These are phyloP conservation scores for Drosera spatulata DNA, from an alignment of 179 eudicot genomes.

Conservation along the genomic window DNA sequence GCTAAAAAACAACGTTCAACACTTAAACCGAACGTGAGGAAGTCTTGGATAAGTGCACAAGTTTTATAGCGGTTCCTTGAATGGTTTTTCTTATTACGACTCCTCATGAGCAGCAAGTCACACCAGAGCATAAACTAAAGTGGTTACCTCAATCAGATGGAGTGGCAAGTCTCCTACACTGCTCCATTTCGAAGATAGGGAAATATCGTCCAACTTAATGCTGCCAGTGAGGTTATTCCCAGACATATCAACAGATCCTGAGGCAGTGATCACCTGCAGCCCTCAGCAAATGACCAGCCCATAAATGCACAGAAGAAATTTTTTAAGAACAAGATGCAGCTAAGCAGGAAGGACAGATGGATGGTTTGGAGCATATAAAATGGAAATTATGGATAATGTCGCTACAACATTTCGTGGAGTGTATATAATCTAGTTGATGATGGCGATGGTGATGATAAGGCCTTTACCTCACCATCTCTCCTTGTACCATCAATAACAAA, in stretches of 20 bases:
- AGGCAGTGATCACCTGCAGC: constrained; percentile 46
- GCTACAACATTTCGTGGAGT: no score
- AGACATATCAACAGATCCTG: constrained; percentile 57
- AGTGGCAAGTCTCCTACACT: constrained; percentile 26
- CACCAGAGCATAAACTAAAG: not conserved
- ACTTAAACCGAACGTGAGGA: not conserved
- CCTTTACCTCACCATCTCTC: no score
- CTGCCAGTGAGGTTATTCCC: constrained; percentile 50
- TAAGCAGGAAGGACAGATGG: no score
- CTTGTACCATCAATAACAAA: no score
- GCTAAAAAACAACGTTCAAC: not conserved
- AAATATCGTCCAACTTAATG: constrained; percentile 38
- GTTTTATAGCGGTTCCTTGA: no score
- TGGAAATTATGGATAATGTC: no score
- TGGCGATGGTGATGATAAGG: no score
- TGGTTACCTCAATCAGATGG: constrained; percentile 24
- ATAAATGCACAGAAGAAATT: not conserved
- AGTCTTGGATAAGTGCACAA: not conserved
- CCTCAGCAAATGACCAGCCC: not conserved
- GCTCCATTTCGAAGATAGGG: constrained; percentile 71
- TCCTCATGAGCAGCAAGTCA: not conserved
- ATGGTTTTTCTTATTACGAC: no score
- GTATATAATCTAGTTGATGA: no score
- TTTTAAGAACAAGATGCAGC: not conserved
- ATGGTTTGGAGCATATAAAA: no score